Evolutionary conservation across 2,329 filamentous ascomycete species (phyloP), one percentile per base, ranked within the genome.

Genomic region (Chaetomiaceae sp.): DNA sequence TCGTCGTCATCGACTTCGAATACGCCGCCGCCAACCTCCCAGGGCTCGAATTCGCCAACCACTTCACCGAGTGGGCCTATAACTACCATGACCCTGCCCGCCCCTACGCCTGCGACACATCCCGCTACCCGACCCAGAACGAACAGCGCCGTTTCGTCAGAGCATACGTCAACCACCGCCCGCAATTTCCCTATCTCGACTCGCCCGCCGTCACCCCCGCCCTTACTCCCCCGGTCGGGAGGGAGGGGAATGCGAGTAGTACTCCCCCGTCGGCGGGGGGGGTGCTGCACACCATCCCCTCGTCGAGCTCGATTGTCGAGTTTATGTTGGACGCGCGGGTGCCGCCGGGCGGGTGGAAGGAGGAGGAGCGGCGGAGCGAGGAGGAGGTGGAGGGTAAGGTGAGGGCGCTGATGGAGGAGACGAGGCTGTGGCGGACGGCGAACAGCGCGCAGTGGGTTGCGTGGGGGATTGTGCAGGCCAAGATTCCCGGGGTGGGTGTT

Each of bases 31-130:
- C 92, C 53, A 99, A 97, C 67, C 78, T 85, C 0, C 84, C 84
- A 0, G 94, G 90, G 1, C 77, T 90, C 14, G 94, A 99, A 69
- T 97, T 99, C 67, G 94, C 90, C 53, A 99, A 99, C 68, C 94
- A 99, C 71, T 99, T 99, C 71, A 88, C 89, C 1, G 94, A 99
- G 71, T 99, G 94, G 94, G 88, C 89, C 62, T 97, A 97, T 76
- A 92, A 99, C 71, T 99, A 99, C 71, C 91, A 96, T 67, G 85
- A 94, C 66, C 70, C 81, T 3, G 73, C 75, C 25, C 72, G 71
- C 29, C 75, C 89, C 0, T 83, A 82, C 73, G 81, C 76, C 23
- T 92, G 89, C 75, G 83, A 86, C 63, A 80, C 80, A 5, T 72
- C 74, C 48, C 70, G 73, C 48, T 99, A 96, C 69, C 94, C 94